phyloP scores from a whole-genome alignment of 352 stramenopile species.

The Globisporangium carolinianum region DNA sequence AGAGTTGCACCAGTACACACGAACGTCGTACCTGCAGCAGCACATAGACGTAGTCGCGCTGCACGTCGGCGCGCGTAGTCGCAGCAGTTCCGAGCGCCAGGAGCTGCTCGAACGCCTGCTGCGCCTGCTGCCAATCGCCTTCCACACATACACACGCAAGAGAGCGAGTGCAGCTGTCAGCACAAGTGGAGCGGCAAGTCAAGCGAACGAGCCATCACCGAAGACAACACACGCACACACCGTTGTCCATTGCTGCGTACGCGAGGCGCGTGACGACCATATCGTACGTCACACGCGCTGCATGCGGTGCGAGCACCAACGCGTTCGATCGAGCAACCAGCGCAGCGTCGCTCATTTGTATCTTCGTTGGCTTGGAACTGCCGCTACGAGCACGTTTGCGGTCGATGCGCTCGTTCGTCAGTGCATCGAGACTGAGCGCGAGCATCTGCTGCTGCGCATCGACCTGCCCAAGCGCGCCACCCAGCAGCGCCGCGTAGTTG shows the following conservation, averaged over 20 bases:
- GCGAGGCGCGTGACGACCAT: constrained; percentile 29
- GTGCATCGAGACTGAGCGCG: constrained; percentile 21
- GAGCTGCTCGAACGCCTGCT: constrained; percentile 32
- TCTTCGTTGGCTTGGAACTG: not conserved
- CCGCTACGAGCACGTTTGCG: constrained; percentile 13
- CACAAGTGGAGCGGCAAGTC: no score
- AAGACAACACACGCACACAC: constrained; percentile 12
- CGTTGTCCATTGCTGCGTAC: constrained; percentile 33
- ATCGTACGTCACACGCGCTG: constrained; percentile 7
- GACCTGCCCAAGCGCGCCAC: constrained; percentile 23
- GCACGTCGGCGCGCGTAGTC: not conserved
- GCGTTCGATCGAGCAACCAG: no score
- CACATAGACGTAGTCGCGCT: constrained; percentile 51
- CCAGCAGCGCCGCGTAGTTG: constrained; percentile 66
- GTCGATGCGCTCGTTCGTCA: constrained; percentile 2
- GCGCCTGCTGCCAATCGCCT: constrained; percentile 33
- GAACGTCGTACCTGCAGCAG: constrained; percentile 34
- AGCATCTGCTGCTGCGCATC: constrained; percentile 59
- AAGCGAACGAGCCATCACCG: not conserved
- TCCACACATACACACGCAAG: not conserved
- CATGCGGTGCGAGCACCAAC: constrained; percentile 17
- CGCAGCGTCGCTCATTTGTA: no score
- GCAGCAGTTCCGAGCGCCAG: constrained; percentile 2
- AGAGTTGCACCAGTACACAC: not conserved
- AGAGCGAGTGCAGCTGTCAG: not conserved